Percentiles rank a stretch among this genome's conserved stretches.
Evolutionary conservation across 1,139 yeast genomes (phyloP).

Genomic region (Suhomyces yuchorum): DNA sequence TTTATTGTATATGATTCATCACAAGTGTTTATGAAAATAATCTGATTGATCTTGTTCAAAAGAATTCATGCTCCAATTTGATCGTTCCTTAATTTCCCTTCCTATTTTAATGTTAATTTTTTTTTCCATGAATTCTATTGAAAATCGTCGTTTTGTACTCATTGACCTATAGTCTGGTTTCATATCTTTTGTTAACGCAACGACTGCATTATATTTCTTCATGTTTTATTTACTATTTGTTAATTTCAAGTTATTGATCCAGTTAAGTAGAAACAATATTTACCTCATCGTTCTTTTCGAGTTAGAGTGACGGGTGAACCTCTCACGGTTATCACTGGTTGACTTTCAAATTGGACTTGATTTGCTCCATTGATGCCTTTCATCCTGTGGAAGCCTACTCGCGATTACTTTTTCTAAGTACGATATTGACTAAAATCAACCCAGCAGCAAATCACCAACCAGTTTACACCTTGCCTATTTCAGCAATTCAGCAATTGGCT

Average conservation of each 20-base stretch:
- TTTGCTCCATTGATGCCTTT: no score
- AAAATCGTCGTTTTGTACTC: background rate
- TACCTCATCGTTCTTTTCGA: background rate
- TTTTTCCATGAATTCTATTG: background rate
- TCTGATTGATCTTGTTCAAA: background rate
- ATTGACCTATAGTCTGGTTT: background rate
- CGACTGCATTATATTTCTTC: conserved; percentile 2
- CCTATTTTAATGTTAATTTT: background rate
- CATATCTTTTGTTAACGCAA: background rate
- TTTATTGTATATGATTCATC: background rate
- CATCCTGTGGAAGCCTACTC: no score
- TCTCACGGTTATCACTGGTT: no score
- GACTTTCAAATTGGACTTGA: no score
- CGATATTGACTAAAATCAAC: no score
- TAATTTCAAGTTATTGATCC: background rate
- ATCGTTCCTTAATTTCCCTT: background rate
- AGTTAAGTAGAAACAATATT: background rate
- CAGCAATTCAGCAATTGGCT: no score
- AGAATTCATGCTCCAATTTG: background rate
- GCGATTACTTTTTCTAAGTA: no score
- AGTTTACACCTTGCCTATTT: no score
- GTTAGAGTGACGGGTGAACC: no score
- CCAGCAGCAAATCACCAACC: no score
- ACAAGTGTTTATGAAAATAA: background rate
- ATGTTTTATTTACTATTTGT: conserved; percentile 3